Base-by-base conservation (phyloP, 352 stramenopile genomes). In the Lagenidium giganteum region DNA sequence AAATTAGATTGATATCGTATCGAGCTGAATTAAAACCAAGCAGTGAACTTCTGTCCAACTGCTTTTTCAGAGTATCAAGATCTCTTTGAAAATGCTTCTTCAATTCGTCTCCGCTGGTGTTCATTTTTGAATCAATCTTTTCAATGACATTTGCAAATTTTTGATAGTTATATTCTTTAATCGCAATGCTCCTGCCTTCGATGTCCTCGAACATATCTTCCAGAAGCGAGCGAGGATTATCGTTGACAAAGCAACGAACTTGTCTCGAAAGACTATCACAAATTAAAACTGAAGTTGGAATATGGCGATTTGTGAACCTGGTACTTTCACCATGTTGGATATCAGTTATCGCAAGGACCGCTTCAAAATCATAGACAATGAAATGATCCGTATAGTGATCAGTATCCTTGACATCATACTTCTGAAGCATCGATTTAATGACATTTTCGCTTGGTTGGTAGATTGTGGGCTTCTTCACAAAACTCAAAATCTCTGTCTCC, bases 1-100 rank as follows among this genome's bases (percentile, higher is more conserved):
- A 63, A n/a, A 68, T 64, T 9, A 60, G 23, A 30, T 68, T 62
- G 5, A 69, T 46, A 49, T 65, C 58, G n/a, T 67, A 67, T 18
- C 49, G 21, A 5, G 43, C 55, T 3, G 27, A 47, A 17, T 64
- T 65, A 37, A 57, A 65, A 8, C 50, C 55, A 31, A 64, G 14
- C 1, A 67, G 5, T 21, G 35, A 27, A 34, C 40, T 12, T 24
- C 42, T 11, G 3, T 42, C 11, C 16, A 32, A 20, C 5, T 1
- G 29, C 25, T 51, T 42, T 8, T 8, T 51, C 4, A 21, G 9
- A 44, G 24, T 29, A 29, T 44, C 34, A 38, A 6, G 9, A 28
- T 29, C 7, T 16, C 46, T 53, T 24, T 44, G 16, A 40, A 17
- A 16, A 43, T 25, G 3, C n/a, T 36, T 44, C 14, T 23, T 30